A percentile compares a stretch with the other conserved stretches of the same genome.
These are phyloP conservation scores for Hydnum rufescens DNA, from an alignment of 768 basidiomycete species.

Conservation along the genomic window DNA sequence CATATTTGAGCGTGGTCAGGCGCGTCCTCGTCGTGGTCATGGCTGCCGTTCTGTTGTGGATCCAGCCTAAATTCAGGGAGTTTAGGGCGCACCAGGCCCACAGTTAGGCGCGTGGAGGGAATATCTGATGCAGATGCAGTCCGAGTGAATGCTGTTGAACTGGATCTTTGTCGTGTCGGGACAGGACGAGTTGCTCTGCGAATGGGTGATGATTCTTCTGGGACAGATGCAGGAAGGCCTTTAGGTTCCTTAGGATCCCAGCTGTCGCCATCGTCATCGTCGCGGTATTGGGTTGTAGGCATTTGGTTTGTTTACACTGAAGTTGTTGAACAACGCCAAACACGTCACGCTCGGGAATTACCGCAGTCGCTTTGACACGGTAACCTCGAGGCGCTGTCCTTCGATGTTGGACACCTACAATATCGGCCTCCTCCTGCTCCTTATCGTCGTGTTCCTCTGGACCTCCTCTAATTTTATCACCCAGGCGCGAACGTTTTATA, in stretches of 20 bases:
- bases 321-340: not conserved
- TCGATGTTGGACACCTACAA: conserved; percentile 21
- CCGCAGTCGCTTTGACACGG: too few species aligned
- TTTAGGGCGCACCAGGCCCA: not conserved
- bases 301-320: not conserved
- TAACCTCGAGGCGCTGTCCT: too few species aligned
- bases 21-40: not conserved
- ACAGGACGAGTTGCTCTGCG: not conserved
- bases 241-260: not conserved
- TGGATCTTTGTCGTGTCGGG: not conserved
- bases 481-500: conserved; percentile 62
- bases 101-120: not conserved
- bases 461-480: not conserved
- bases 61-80: not conserved
- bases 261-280: not conserved
- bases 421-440: conserved; percentile 46
- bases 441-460: conserved; percentile 72
- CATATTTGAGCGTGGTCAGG: not conserved
- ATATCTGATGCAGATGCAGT: not conserved
- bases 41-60: not conserved
- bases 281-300: not conserved
- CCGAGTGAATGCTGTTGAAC: not conserved
- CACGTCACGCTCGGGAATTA: too few species aligned
- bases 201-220: not conserved
- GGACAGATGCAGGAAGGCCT: not conserved